Evolutionary conservation across 257 asterid species (phyloP), one percentile per base, ranked within the genome.

Genomic region (Anisodus acutangulus): DNA sequence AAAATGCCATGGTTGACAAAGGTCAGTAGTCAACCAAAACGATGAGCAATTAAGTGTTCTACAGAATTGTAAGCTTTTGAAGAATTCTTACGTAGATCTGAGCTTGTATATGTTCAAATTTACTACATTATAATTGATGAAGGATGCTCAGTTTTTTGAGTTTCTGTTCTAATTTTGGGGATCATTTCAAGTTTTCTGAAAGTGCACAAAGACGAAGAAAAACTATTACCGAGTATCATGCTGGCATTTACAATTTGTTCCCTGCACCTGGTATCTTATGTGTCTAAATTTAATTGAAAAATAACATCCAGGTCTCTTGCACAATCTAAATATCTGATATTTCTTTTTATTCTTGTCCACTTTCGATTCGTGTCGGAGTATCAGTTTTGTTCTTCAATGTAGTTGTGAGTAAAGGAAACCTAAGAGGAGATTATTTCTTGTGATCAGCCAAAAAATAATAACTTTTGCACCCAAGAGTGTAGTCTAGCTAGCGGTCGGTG

Each of bases 1-100:
- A 8, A 71, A 76, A 51, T 76, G 81, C 64, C 19, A 26, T 76
- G 81, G 81, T 55, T 76, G 81, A 76, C 9, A 13, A 76, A 31
- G 35, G 35, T 74, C 45, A 12, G 13, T 51, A 26, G 63, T 53
- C 26, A 6, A 74, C 81, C 81, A 76, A 26, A 76, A 51, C 3
- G 0, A 26, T 12, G 47, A 26, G 81, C 64, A 49, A 7, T 76
- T 37, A 26, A 53, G 51, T 76, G 63, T 51, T 76, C 79, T 71
- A 71, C 79, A 71, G 45, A 51, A 26, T 76, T 51, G 63, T 51
- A 76, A 51, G 47, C 15, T 3, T 74, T 53, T 22, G 81, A 51
- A 76, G 63, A 49, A 7, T 12, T 74, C 13, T 13, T 49, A 76
- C 26, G 12, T 26, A 13, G 81, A 22, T 76, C 1, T 12, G 63